Conservation (phyloP, 495 filamentous ascomycete genomes). For the Pseudomonodictys pantanalensis region DNA sequence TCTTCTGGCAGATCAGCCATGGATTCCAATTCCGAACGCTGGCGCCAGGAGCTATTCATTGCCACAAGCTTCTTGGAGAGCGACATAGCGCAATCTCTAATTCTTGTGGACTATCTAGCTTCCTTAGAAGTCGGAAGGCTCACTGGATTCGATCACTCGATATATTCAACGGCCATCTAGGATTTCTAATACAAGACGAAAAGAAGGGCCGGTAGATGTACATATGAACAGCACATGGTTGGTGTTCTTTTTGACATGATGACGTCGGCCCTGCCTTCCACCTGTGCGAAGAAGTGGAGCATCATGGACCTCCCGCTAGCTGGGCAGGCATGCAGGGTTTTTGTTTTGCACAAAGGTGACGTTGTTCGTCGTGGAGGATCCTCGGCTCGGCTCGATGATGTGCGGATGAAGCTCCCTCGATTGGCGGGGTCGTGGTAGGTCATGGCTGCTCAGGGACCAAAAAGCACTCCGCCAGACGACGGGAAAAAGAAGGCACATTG, state of each 20-base stretch:
- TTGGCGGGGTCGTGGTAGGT: no score
- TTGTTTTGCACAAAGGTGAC: background rate
- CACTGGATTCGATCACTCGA: background rate
- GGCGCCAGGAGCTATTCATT: constrained; percentile 7
- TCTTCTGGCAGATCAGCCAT: constrained; percentile 14
- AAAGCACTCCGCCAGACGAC: no score
- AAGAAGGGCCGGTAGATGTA: background rate
- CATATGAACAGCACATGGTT: background rate
- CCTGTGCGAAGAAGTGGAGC: background rate
- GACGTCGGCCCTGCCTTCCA: background rate
- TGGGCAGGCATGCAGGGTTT: background rate
- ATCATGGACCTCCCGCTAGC: background rate
- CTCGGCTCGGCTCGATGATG: no score
- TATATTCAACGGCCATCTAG: background rate
- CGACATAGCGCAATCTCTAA: background rate
- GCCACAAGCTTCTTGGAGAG: background rate
- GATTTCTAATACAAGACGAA: background rate
- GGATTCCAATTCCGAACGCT: constrained; percentile 2
- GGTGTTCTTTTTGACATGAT: background rate
- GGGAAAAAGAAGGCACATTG: no score
- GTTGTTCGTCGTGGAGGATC: no score
- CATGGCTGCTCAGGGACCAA: no score
- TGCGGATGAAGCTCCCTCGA: no score
- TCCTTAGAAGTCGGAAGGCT: background rate
- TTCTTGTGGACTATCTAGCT: background rate